These are phyloP conservation scores for Hypericum androsaemum DNA, from an alignment of 345 rosid genomes.

Conservation along the genomic window DNA sequence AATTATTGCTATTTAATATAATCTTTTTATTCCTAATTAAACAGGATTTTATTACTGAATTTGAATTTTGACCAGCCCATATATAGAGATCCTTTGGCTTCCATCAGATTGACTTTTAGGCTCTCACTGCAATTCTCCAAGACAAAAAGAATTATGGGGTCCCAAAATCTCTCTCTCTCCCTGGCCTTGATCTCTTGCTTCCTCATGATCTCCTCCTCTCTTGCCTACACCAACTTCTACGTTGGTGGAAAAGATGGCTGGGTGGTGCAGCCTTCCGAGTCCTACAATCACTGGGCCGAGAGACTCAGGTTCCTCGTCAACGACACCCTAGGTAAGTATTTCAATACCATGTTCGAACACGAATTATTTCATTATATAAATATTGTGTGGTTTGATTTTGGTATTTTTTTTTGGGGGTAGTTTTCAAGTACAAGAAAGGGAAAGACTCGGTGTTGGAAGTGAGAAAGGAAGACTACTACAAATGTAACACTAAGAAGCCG, in stretches of 20 bases:
- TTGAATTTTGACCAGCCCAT: too few relatives aligned
- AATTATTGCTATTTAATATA: too few relatives aligned
- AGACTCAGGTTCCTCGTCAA: not conserved
- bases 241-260: not conserved
- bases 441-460: constrained; percentile 51
- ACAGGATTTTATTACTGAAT: too few relatives aligned
- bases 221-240: not conserved
- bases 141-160: too few relatives aligned
- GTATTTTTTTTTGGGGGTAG: constrained; percentile 16
- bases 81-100: too few relatives aligned
- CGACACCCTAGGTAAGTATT: constrained; percentile 1
- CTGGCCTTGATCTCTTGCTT: too few relatives aligned
- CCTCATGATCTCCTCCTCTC: not conserved
- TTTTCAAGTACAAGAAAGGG: constrained; percentile 40
- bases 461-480: constrained; percentile 37
- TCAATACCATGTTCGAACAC: not conserved
- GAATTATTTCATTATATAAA: not conserved
- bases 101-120: too few relatives aligned
- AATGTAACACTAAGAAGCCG: constrained; percentile 35
- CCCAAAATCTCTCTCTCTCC: too few relatives aligned
- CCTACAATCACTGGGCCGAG: constrained; percentile 4
- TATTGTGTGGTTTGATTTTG: not conserved
- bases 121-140: too few relatives aligned
- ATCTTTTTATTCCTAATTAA: too few relatives aligned
- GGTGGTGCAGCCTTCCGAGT: not conserved